A percentile compares a stretch with the other conserved stretches of the same genome.
Evolutionary conservation across 306 rosid species (phyloP).

Genomic region (Mucuna pruriens): DNA sequence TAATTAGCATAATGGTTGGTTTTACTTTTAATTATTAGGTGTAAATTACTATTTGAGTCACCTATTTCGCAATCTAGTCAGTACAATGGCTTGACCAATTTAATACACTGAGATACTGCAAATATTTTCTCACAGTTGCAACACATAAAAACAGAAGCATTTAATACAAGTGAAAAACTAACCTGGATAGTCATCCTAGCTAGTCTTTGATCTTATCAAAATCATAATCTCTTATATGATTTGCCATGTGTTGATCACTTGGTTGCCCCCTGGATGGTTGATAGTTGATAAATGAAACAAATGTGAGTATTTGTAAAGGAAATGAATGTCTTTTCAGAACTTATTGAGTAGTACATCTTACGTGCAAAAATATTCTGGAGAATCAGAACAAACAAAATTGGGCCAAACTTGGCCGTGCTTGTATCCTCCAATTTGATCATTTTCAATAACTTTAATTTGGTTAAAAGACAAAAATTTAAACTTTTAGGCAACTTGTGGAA

Average conservation of each 20-base stretch:
- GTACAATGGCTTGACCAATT: background rate
- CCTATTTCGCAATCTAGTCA: background rate
- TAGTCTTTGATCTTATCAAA: background rate
- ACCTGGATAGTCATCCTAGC: background rate
- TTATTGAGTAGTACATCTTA: background rate
- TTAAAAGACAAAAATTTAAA: background rate
- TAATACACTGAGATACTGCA: background rate
- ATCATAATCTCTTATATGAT: background rate
- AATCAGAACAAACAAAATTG: background rate
- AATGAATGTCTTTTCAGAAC: background rate
- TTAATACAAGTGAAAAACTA: background rate
- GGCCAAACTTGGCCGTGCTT: background rate
- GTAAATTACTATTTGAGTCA: slow-evolving; percentile 20
- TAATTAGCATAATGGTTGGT: background rate
- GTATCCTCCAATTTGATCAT: background rate
- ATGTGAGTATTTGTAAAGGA: background rate
- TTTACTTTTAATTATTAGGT: slow-evolving; percentile 8
- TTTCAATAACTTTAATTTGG: background rate
- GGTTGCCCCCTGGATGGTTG: slow-evolving; percentile 8
- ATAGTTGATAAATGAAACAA: slow-evolving; percentile 19
- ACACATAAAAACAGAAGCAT: background rate
- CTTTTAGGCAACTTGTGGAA: background rate
- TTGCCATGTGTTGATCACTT: background rate
- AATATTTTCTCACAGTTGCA: background rate
- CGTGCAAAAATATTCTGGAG: background rate